phyloP scores from a whole-genome alignment of 805 yeast genomes.

The Zygotorulaspora danielsina region DNA sequence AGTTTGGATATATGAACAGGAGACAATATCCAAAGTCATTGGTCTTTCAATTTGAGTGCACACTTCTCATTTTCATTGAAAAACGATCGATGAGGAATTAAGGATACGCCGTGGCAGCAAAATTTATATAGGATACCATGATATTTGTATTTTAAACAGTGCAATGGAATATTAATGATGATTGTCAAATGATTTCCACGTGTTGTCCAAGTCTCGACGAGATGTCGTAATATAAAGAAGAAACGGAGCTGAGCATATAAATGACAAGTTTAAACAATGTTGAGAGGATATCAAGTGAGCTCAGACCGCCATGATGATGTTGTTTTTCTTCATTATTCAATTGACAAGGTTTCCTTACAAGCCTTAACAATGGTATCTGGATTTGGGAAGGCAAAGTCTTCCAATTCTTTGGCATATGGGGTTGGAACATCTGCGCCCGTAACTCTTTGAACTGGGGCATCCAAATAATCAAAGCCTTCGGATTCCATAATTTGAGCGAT shows the following conservation, averaged over 20 bases:
- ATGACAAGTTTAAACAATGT: no score
- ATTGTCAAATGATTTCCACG: neutral
- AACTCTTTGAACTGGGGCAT: slow-evolving; percentile 97
- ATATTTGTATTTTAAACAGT: neutral
- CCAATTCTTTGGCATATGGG: slow-evolving; percentile 93
- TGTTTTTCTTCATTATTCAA: slow-evolving; percentile 40
- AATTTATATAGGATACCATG: neutral
- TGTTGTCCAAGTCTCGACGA: no score
- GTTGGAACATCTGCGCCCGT: slow-evolving; percentile 99
- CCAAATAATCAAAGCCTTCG: slow-evolving; percentile 96
- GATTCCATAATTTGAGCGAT: slow-evolving; percentile 97
- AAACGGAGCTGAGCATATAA: no score
- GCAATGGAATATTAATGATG: slow-evolving; percentile 3
- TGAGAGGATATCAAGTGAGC: no score
- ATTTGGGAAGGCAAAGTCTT: slow-evolving; percentile 99
- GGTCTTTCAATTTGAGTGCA: neutral
- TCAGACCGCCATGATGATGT: no score
- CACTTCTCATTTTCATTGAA: neutral
- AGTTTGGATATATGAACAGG: slow-evolving; percentile 2
- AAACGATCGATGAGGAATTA: neutral
- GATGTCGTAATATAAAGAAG: no score
- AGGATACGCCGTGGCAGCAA: neutral
- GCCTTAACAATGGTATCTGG: slow-evolving; percentile 85
- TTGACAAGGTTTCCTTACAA: slow-evolving; percentile 70
- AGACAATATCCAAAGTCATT: neutral